A percentile compares a stretch with the other conserved stretches of the same genome.
Evolutionary conservation across 805 yeast genomes (phyloP).

Genomic region (Yarrowia yakushimensis): DNA sequence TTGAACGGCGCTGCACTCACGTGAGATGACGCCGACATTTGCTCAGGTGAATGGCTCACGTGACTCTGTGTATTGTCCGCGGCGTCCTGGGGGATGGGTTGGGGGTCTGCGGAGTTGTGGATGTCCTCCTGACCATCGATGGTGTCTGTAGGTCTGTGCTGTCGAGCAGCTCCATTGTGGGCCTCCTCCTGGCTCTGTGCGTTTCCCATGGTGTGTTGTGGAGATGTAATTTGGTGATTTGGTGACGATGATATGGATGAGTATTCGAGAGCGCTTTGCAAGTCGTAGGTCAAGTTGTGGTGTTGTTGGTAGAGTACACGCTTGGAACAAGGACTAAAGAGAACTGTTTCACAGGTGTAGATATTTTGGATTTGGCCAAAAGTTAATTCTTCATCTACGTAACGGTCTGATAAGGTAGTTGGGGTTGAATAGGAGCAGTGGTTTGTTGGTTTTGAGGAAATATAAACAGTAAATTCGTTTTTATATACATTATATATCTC

Average conservation of each 20-base stretch:
- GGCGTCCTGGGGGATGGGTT: neutral
- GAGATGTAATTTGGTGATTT: neutral
- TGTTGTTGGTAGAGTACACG: neutral
- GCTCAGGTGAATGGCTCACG: slow-evolving; percentile 22
- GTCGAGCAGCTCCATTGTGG: neutral
- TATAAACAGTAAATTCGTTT: too few species aligned
- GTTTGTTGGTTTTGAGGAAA: too few species aligned
- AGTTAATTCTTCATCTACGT: neutral
- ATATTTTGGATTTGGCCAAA: neutral
- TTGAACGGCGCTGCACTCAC: slow-evolving; percentile 11
- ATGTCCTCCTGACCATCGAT: neutral
- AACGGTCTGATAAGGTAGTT: neutral
- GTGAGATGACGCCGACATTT: slow-evolving; percentile 15
- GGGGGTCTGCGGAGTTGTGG: neutral
- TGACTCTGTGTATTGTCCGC: neutral
- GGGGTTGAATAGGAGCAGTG: too few species aligned
- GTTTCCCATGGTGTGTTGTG: slow-evolving; percentile 8
- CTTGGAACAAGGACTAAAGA: neutral
- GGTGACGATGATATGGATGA: too few species aligned
- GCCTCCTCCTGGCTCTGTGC: slow-evolving; percentile 24
- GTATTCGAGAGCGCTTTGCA: too few species aligned
- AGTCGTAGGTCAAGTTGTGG: neutral
- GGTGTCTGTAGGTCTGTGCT: neutral
- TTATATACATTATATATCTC: too few species aligned
- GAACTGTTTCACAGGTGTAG: neutral